These are phyloP conservation scores for Sordariomycetes sp. DNA, from an alignment of 2,329 filamentous ascomycete genomes.

Conservation along the genomic window DNA sequence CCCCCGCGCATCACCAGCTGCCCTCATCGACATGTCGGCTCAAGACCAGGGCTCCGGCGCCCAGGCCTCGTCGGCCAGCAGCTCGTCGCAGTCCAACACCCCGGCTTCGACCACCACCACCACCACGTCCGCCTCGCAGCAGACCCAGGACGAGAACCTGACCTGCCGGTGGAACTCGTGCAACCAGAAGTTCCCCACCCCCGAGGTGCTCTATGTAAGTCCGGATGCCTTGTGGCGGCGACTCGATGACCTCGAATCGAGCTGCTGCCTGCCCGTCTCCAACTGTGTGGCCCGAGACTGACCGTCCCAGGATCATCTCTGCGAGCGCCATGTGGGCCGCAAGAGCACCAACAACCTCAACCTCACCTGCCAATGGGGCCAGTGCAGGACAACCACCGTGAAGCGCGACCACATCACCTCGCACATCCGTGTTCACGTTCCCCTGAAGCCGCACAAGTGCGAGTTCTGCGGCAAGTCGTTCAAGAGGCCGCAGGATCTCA, in stretches of 20 bases:
- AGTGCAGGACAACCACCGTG: slow-evolving; percentile 90
- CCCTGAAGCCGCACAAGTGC: slow-evolving; percentile 97
- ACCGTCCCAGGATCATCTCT: slow-evolving; percentile 74
- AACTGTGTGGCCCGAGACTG: not conserved
- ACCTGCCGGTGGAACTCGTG: slow-evolving; percentile 51
- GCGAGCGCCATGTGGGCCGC: slow-evolving; percentile 93
- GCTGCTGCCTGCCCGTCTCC: not conserved
- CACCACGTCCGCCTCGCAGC: slow-evolving; percentile 24
- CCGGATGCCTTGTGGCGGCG: not conserved
- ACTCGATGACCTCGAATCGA: not conserved
- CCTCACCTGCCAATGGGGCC: slow-evolving; percentile 93
- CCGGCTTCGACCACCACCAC: slow-evolving; percentile 38
- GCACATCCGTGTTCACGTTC: slow-evolving; percentile 97
- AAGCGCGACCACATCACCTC: slow-evolving; percentile 99
- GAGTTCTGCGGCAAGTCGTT: slow-evolving; percentile 98
- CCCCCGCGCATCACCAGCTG: not conserved
- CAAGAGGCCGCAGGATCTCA: slow-evolving; percentile 96
- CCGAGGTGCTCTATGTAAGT: slow-evolving; percentile 52
- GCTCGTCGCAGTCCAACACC: slow-evolving; percentile 40
- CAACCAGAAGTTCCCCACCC: slow-evolving; percentile 44
- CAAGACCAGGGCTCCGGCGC: slow-evolving; percentile 6
- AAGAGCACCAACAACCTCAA: slow-evolving; percentile 99
- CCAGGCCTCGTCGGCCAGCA: slow-evolving; percentile 17
- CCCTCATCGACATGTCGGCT: slow-evolving; percentile 4
- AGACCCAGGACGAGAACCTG: slow-evolving; percentile 48